phyloP scores from a whole-genome alignment of 1,284 basidiomycete genomes.

The Laetiporus sulphureus region DNA sequence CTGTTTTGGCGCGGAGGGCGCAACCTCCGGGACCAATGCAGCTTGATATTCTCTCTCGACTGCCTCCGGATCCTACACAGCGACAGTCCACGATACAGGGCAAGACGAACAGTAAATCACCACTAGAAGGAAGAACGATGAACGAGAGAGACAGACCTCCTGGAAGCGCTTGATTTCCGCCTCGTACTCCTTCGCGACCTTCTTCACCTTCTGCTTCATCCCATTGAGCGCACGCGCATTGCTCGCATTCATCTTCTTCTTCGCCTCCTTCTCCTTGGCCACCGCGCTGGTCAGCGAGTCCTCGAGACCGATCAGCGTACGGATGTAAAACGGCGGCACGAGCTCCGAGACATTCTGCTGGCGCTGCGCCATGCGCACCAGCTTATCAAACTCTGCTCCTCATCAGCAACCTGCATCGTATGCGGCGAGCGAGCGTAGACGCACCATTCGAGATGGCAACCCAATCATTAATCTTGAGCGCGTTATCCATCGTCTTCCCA shows the following conservation, averaged over 20 bases:
- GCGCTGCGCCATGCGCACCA: slow-evolving; percentile 84
- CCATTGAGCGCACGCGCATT: slow-evolving; percentile 93
- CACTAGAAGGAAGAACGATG: too few relatives aligned
- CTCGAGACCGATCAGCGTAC: slow-evolving; percentile 75
- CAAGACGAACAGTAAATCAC: too few relatives aligned
- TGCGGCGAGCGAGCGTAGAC: slow-evolving; percentile 14
- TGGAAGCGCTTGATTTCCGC: slow-evolving; percentile 75
- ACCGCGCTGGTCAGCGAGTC: slow-evolving; percentile 68
- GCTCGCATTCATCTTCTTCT: slow-evolving; percentile 96
- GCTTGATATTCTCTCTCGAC: slow-evolving; percentile 76
- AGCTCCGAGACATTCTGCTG: slow-evolving; percentile 86
- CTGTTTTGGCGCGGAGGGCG: slow-evolving; percentile 33
- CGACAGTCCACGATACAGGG: too few relatives aligned
- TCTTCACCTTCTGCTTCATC: slow-evolving; percentile 97
- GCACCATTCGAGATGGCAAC: slow-evolving; percentile 83
- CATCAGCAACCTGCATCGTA: slow-evolving; percentile 2
- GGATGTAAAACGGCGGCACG: slow-evolving; percentile 85
- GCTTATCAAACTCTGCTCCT: slow-evolving; percentile 88
- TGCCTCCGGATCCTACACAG: slow-evolving; percentile 83
- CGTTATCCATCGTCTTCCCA: slow-evolving; percentile 91
- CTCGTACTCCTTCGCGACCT: slow-evolving; percentile 88
- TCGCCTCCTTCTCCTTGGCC: slow-evolving; percentile 83
- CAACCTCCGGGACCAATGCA: slow-evolving; percentile 43
- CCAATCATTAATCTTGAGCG: slow-evolving; percentile 96
- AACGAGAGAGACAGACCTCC: slow-evolving; percentile 42